These are phyloP conservation scores for Citeromyces matritensis DNA, from an alignment of 805 yeast species.

Conservation along the genomic window DNA sequence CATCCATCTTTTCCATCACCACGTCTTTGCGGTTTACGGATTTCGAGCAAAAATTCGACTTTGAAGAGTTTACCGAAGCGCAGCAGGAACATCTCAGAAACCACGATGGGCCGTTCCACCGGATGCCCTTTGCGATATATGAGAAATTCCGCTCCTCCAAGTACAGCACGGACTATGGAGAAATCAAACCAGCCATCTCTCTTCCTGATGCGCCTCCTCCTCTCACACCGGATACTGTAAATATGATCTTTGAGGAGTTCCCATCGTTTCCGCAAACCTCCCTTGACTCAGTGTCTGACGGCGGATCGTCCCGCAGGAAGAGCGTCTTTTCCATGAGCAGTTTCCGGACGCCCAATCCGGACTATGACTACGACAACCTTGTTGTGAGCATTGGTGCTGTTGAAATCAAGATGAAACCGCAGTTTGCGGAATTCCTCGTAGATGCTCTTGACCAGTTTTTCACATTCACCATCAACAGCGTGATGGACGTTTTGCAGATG, in stretches of 20 bases:
- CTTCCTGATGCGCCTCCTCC: slow-evolving; percentile 55
- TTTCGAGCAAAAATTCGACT: slow-evolving; percentile 37
- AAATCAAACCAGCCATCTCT: slow-evolving; percentile 44
- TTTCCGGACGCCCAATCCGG: slow-evolving; percentile 11
- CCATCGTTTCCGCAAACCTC: slow-evolving; percentile 7
- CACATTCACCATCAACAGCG: slow-evolving; percentile 23
- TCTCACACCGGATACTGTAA: slow-evolving; percentile 30
- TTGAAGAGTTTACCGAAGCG: slow-evolving; percentile 23
- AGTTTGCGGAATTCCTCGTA: slow-evolving; percentile 5
- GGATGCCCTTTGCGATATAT: slow-evolving; percentile 59
- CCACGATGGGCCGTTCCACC: slow-evolving; percentile 76
- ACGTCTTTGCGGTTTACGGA: slow-evolving; percentile 50
- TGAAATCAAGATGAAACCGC: slow-evolving; percentile 29
- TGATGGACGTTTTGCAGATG: slow-evolving; percentile 53
- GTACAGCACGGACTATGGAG: slow-evolving; percentile 34
- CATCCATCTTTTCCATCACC: slow-evolving; percentile 11
- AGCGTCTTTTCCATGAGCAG: too few relatives aligned
- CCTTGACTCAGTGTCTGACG: too few relatives aligned
- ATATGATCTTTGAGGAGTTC: slow-evolving; percentile 19
- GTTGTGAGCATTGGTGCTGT: slow-evolving; percentile 39
- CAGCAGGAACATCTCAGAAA: slow-evolving; percentile 54
- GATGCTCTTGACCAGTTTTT: slow-evolving; percentile 21
- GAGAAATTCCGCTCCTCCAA: slow-evolving; percentile 18
- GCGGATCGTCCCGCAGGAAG: too few relatives aligned
- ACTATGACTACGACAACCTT: slow-evolving; percentile 36